These are phyloP conservation scores for Ophiostoma ulmi DNA, from an alignment of 2,329 filamentous ascomycete genomes.

Conservation along the genomic window DNA sequence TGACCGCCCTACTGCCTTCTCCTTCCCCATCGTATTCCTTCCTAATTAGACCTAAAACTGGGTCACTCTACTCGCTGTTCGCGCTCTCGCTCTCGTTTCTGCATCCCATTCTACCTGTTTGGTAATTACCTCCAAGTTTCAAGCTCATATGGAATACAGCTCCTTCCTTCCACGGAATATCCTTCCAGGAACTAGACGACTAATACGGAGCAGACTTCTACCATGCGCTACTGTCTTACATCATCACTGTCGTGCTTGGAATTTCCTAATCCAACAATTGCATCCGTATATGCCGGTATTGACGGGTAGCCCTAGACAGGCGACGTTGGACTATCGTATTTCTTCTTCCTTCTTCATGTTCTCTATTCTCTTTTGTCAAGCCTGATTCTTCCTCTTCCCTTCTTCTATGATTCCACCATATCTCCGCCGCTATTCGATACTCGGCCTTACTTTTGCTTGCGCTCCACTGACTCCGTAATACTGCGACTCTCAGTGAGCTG, in stretches of 20 bases:
- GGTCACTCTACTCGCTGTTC: neutral
- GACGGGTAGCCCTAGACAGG: too few species aligned
- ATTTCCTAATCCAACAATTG: slow-evolving; percentile 1
- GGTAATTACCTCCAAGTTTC: too few species aligned
- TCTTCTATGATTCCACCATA: too few species aligned
- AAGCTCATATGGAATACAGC: neutral
- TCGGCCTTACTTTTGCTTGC: too few species aligned
- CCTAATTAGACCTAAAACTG: slow-evolving; percentile 7
- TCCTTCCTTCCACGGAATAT: neutral
- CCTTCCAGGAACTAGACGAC: neutral
- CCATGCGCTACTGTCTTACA: slow-evolving; percentile 6
- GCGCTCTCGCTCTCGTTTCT: slow-evolving; percentile 11
- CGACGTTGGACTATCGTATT: neutral
- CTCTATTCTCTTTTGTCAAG: too few species aligned
- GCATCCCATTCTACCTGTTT: neutral
- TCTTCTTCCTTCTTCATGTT: neutral
- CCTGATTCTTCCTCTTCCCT: too few species aligned
- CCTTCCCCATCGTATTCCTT: slow-evolving; percentile 1
- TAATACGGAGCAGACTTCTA: neutral
- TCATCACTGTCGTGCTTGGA: slow-evolving; percentile 11
- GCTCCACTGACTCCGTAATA: too few species aligned
- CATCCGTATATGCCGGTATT: slow-evolving; percentile 6
- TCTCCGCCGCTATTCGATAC: too few species aligned
- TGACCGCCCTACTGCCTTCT: neutral
- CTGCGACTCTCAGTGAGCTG: too few species aligned